Base-by-base conservation (phyloP, 192 early-diverging fungal genomes). In the Funneliformis mosseae region DNA sequence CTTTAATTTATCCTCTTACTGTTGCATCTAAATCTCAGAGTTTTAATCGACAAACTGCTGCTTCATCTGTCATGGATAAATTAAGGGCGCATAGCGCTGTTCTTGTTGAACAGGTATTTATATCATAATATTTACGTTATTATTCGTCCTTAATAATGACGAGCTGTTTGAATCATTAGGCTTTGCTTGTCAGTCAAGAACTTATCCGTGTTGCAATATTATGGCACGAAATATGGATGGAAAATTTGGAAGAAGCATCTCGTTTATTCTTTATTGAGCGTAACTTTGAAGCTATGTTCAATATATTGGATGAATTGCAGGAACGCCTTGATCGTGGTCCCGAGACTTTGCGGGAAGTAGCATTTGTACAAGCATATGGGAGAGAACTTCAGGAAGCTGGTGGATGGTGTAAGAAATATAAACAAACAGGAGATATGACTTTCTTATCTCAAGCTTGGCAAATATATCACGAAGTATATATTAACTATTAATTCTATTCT, bases 191-290 rank as follows among this genome's bases (percentile, higher is more conserved):
- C 45, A 96, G 94, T 83, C 94, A 96, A 82, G 98, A 99, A 81
- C 90, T 99, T 28, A 97, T 99, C 81, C 92, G 97, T n/a, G 94
- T 97, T 10, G 95, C 98, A 7, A 94, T 98, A 77, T 82, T 97
- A 50, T 97, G 96, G 93, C 94, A 96, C 48, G 98, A 99, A 85
- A 94, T 97, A 94, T 99, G 98, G 98, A 92, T 95, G 67, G 96
- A 98, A 75, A 95, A 93, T 4, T 82, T 99, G 6, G 95, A 97
- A 69, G 94, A 96, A 61, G 96, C 96, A 0, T 94, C 93, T 7
- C 83, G 92, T 42, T 80, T 93, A 10, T 97, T 96, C 71, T 97
- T 92, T 80, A 90, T 90, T 18, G 87, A 90, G 11, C 90, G 92
- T 60, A 93, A 97, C 64, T 88, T 93, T 5, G 92, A 95, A 23